Evolutionary conservation across 2,329 filamentous ascomycete species (phyloP), one percentile per base, ranked within the genome.

Genomic region (Phialophora tarda): DNA sequence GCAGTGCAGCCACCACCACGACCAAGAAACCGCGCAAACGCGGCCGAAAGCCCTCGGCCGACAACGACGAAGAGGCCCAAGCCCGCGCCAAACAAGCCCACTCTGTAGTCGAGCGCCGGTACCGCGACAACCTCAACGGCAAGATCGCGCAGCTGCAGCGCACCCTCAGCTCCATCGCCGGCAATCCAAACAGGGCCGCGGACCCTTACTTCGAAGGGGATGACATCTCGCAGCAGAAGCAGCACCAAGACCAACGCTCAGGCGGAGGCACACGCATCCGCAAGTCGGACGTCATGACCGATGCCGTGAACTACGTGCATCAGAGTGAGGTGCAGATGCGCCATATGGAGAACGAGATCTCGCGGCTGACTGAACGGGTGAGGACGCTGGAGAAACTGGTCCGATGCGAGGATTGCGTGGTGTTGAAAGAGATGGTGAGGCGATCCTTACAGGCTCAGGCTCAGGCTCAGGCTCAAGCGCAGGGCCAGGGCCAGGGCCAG

Each of bases 51-150:
- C 53, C 54, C 28, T 63, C 64, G 6, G 60, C 53, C 8, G 69
- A 63, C 38, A 62, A 67, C 28, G 66, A 68, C 59, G 66, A 68
- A 50, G 66, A 64, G 12, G 64, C 66, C 4, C 63, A 65, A 26
- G 47, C 66, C 30, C 67, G 69, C 24, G 66, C 69, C 21, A 69
- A 70, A 44, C 68, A 71, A 69, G 71, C 71, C 44, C 71, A 73
- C 34, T 71, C 70, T 11, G 62, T 71, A 11, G 69, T 73, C 34
- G 71, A 73, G 51, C 63, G 70, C 26, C 59, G 70, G 57, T 73
- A 73, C 59, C 64, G 71, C 4, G 71, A 73, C 63, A 73, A 73
- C 54, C 67, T 73, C 30, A 73, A 73, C 32, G 69, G 68, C 34
- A 73, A 73, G 57, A 71, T 73, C 61, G 66, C 68, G 60, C 69